phyloP scores from a whole-genome alignment of 495 filamentous ascomycete genomes.

The Penicillium longicatenatum region DNA sequence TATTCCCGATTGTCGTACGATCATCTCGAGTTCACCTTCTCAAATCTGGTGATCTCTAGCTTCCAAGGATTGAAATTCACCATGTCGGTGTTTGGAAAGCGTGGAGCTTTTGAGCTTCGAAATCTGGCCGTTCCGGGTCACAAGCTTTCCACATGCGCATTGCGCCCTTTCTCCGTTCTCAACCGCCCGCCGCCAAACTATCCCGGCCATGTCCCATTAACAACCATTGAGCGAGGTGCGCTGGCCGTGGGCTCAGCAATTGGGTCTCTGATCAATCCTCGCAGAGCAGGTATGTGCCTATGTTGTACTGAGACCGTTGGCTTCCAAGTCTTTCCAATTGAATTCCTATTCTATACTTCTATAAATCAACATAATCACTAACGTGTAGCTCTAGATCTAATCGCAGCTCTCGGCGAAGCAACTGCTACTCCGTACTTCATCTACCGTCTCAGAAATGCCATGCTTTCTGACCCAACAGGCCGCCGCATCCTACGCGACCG shows the following conservation, averaged over 20 bases:
- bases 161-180: conserved; percentile 68
- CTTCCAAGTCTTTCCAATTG: background rate
- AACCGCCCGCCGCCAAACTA: conserved; percentile 76
- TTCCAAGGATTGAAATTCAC: conserved; percentile 15
- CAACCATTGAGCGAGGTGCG: conserved; percentile 68
- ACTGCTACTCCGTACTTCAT: conserved; percentile 96
- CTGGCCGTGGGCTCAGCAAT: conserved; percentile 84
- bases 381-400: conserved; percentile 65
- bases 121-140: conserved; percentile 14
- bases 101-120: conserved; percentile 24
- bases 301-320: background rate
- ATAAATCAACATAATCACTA: conserved; percentile 4
- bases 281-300: conserved; percentile 64
- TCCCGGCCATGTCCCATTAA: conserved; percentile 90
- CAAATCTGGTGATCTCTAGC: background rate
- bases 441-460: conserved; percentile 83
- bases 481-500: conserved; percentile 89
- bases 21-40: conserved; percentile 2
- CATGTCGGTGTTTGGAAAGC: conserved; percentile 38
- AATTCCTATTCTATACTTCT: background rate
- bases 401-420: conserved; percentile 89
- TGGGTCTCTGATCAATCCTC: conserved; percentile 74
- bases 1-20: conserved; percentile 34
- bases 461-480: conserved; percentile 83
- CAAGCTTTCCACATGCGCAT: conserved; percentile 9